A percentile compares a stretch with the other conserved stretches of the same genome.
Conservation (phyloP, 306 rosid species). For the Begonia loranthoides region DNA sequence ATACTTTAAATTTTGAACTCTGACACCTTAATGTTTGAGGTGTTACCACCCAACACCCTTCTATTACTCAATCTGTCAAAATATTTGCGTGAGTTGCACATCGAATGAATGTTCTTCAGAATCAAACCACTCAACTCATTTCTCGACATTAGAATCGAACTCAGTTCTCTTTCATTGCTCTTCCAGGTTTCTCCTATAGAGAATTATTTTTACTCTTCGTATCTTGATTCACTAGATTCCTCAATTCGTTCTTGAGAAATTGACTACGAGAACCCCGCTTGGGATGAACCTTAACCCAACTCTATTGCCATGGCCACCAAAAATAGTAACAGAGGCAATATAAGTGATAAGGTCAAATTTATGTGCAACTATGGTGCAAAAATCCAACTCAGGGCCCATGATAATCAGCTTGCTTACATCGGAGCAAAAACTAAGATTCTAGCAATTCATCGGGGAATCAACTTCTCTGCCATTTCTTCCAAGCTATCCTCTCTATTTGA, state of each 20-base stretch:
- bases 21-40: no score
- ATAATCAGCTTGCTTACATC: no score
- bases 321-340: neutral
- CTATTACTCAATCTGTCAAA: no score
- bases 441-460: conserved; percentile 54
- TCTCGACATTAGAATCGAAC: no score
- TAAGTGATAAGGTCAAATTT: conserved; percentile 42
- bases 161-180: neutral
- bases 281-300: conserved; percentile 32
- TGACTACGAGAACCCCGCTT: conserved; percentile 33
- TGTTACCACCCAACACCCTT: no score
- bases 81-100: no score
- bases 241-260: conserved; percentile 66
- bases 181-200: conserved; percentile 30
- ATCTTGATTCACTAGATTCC: conserved; percentile 59
- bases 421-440: conserved; percentile 87
- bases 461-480: conserved; percentile 27
- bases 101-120: no score
- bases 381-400: conserved; percentile 59
- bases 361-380: conserved; percentile 81
- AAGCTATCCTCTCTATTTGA: conserved; percentile 52
- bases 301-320: conserved; percentile 1
- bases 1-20: no score
- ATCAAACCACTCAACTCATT: no score
- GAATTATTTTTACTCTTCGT: conserved; percentile 36